These are phyloP conservation scores for Brettanomyces bruxellensis DNA, from an alignment of 805 yeast genomes.

Conservation along the genomic window DNA sequence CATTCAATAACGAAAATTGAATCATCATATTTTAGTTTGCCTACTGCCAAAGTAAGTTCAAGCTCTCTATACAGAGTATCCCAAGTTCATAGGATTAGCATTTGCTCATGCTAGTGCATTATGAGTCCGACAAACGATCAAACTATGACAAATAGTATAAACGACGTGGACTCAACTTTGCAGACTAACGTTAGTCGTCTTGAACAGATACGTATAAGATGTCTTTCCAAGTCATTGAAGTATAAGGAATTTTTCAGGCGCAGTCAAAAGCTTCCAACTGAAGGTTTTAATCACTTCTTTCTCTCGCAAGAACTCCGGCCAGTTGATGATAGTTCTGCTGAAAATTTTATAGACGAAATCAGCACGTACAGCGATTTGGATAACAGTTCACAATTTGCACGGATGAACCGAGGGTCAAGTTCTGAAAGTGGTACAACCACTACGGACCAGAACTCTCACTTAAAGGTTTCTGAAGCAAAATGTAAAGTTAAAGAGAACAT, in stretches of 20 bases:
- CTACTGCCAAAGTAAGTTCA: too few species aligned
- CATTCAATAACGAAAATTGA: too few species aligned
- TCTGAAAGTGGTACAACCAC: not conserved
- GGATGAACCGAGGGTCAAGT: not conserved
- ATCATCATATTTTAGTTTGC: too few species aligned
- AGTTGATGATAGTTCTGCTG: not conserved
- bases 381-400: not conserved
- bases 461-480: not conserved
- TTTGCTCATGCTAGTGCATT: too few species aligned
- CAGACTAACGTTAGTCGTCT: too few species aligned
- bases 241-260: conserved; percentile 42
- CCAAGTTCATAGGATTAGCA: too few species aligned
- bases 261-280: conserved; percentile 34
- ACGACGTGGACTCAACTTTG: not conserved
- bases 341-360: not conserved
- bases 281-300: conserved; percentile 42
- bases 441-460: not conserved
- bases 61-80: too few species aligned
- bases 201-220: not conserved
- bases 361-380: not conserved
- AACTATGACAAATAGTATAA: not conserved
- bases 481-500: not conserved
- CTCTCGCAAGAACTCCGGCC: conserved; percentile 53
- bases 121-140: too few species aligned
- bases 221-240: conserved; percentile 41